Evolutionary conservation across 177 flowering plant genomes (phyloP).

Genomic region (Vitis hybrid): DNA sequence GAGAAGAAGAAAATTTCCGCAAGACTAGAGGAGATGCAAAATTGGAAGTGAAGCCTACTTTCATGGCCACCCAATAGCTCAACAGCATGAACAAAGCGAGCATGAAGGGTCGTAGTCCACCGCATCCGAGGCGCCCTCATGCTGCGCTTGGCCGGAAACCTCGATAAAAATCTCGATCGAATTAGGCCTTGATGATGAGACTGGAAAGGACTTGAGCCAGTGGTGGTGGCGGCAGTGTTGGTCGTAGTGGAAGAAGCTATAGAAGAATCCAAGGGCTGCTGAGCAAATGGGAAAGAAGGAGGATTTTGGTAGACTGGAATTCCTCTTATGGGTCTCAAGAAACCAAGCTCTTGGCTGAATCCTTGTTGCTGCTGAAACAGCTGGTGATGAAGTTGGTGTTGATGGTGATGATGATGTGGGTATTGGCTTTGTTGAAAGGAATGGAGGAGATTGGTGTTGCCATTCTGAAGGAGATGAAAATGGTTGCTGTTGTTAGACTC

Average conservation of each 20-base stretch:
- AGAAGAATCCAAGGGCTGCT: constrained; percentile 19
- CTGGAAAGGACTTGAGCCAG: constrained; percentile 12
- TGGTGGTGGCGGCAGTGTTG: constrained; percentile 5
- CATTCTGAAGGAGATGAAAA: constrained; percentile 26
- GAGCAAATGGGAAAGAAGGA: constrained; percentile 23
- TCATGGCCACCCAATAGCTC: constrained; percentile 98
- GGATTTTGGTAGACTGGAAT: constrained; percentile 73
- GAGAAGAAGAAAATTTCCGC: too few species aligned
- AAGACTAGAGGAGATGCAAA: too few species aligned
- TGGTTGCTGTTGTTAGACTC: constrained; percentile 24
- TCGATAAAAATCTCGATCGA: constrained; percentile 64
- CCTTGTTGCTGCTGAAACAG: constrained; percentile 17
- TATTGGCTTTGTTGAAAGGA: constrained; percentile 26
- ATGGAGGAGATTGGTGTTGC: constrained; percentile 25
- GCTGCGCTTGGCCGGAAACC: constrained; percentile 77
- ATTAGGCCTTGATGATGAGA: constrained; percentile 33
- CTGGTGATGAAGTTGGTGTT: constrained; percentile 15
- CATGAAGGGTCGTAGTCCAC: constrained; percentile 92
- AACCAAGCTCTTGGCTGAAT: constrained; percentile 38
- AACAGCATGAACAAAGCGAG: constrained; percentile 95
- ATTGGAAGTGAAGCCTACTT: constrained; percentile 44
- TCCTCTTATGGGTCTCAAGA: constrained; percentile 82
- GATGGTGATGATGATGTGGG: constrained; percentile 30
- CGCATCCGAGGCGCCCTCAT: constrained; percentile 95
- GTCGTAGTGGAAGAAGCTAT: constrained; percentile 11